Evolutionary conservation across 371 early-diverging fungal species (phyloP).

Genomic region (Zopfochytrium polystomum): DNA sequence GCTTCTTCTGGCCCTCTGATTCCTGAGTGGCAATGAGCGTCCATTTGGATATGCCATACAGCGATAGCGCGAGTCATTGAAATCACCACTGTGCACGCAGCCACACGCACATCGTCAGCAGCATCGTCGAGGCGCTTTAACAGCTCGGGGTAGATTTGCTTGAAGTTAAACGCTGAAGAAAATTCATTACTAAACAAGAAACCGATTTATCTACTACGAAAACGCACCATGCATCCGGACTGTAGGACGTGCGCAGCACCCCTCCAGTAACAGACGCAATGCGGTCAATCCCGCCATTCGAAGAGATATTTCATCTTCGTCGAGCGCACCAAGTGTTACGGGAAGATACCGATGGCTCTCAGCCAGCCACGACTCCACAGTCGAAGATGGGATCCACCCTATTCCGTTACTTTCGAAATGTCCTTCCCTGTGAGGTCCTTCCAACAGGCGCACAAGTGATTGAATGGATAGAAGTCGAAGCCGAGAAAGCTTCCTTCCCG

Average conservation of each 20-base stretch:
- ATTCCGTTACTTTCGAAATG: too few relatives aligned
- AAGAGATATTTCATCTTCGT: constrained; percentile 41
- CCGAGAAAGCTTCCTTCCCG: background rate
- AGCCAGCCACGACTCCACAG: constrained; percentile 1
- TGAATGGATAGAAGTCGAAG: background rate
- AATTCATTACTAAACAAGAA: constrained; percentile 23
- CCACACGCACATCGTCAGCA: constrained; percentile 42
- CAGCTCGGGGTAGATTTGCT: constrained; percentile 48
- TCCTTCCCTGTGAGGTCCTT: too few relatives aligned
- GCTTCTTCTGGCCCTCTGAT: background rate
- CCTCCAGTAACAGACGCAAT: constrained; percentile 23
- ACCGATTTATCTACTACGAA: background rate
- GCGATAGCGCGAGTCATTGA: constrained; percentile 20
- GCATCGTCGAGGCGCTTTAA: constrained; percentile 54
- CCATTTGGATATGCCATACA: constrained; percentile 19
- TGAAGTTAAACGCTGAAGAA: constrained; percentile 28
- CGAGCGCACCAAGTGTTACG: constrained; percentile 26
- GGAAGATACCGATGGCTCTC: constrained; percentile 16
- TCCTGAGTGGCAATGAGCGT: too few relatives aligned
- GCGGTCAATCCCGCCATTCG: constrained; percentile 25
- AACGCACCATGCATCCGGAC: constrained; percentile 18
- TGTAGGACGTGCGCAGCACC: constrained; percentile 2
- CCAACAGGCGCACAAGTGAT: too few relatives aligned
- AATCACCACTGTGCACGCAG: constrained; percentile 17
- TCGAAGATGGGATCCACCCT: constrained; percentile 7